Evolutionary conservation across 257 asterid genomes (phyloP), one percentile per base, ranked within the genome.

Genomic region (Lycium ferocissimum): DNA sequence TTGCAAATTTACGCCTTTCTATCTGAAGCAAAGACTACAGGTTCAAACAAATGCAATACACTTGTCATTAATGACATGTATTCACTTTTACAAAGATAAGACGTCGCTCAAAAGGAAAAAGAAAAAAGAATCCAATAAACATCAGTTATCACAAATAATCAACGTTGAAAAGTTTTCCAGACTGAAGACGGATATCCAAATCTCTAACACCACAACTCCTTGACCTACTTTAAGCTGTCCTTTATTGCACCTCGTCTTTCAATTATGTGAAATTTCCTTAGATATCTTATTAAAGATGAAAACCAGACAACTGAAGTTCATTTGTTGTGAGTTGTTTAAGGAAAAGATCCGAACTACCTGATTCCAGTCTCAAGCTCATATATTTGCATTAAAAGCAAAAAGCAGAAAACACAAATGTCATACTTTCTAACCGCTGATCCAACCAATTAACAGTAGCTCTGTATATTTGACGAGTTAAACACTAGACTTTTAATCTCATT

Each of bases 241-340:
- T 22, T 76, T 3, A 26, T 76, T 22, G 63, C 43, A 53, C 22
- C 47, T 22, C 26, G 47, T 26, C 82, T 63, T 76, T 51, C 65
- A 76, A 51, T 26, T 22, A 9, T 26, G 63, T 22, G 7, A 51
- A 51, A 51, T 1, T 76, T 75, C 2, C 81, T 3, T 22, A 20
- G 57, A 75, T 51, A 75, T 75, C 18, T 13, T 12, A 49, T 20
- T 20, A 49, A 26, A 47, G 3, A 75, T 75, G 81, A 47, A 75
- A 75, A 8, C 22, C 61, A 75, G 43, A 75, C 11, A 75, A 22
- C 81, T 20, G 61, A 22, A 75, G 61, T 75, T 20, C 43, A 75
- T 12, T 47, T 18, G 11, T 20, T 20, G 58, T 13, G 61, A 49
- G 40, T 75, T 75, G 13, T 14, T 51, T 57, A 75, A 49, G 22